Evolutionary conservation across 2,329 filamentous ascomycete species (phyloP), one percentile per base, ranked within the genome.

Genomic region (Sporothrix brasiliensis): DNA sequence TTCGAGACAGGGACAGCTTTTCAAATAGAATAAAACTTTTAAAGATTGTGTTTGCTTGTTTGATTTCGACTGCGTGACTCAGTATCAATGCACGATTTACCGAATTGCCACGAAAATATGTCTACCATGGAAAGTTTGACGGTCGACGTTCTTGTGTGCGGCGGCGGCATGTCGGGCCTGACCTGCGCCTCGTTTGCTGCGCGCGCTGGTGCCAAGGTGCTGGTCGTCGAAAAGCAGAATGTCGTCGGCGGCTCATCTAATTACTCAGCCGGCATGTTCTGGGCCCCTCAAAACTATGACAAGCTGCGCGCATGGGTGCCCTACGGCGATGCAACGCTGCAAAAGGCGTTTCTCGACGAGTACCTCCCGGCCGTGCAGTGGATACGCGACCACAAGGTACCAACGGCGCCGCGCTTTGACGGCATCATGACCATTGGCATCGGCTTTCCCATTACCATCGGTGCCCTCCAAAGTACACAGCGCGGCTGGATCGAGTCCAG

Each of bases 401-500:
- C 44, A 16, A 53, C 49, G 24, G 44, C 63, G 16, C 44, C 44
- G 9, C 44, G 44, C 16, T 66, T 66, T 14, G 49, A 66, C 27
- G 63, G 63, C 63, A 66, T 66, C 63, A 66, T 66, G 63, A 52
- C 44, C 24, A 66, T 66, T 39, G 63, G 63, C 27, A 53, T 66
- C 19, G 63, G 63, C 47, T 66, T 52, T n/a, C 63, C 63, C 24
- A 66, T 66, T 14, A 41, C 44, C 4, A 66, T 66, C 47, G 14
- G 21, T 9, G 39, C 39, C n/a, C 58, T 63, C 10, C 58, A 63
- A 14, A 3, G 14, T 2, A 19, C 49, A 11, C 58, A 63, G 39
- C 39, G 39, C 11, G 21, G 21, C 11, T 47, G 39, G 39, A 63
- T 63, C 16, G 58, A 24, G 5, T 14, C 58, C 10, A 24, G 9